Conservation (phyloP, 352 stramenopile species). For the Globisporangium rhizosaccharum region DNA sequence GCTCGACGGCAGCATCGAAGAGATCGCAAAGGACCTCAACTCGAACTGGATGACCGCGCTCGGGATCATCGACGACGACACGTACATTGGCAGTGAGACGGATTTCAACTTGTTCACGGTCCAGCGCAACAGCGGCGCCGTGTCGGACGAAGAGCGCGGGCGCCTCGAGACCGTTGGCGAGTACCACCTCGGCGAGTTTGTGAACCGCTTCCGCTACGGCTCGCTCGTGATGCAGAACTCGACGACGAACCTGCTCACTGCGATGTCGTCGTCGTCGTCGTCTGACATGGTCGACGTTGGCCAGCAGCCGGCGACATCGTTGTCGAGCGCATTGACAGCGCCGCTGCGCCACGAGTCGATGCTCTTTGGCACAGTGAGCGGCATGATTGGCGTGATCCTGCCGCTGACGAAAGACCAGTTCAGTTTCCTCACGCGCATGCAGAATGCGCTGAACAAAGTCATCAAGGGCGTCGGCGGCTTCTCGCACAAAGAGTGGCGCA, state of each 20-base stretch:
- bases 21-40: constrained; percentile 95
- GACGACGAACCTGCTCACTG: background rate
- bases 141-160: constrained; percentile 90
- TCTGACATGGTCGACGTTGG: constrained; percentile 56
- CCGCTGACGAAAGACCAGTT: constrained; percentile 90
- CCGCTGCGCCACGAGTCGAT: constrained; percentile 43
- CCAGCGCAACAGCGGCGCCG: constrained; percentile 88
- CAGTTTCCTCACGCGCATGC: constrained; percentile 87
- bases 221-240: constrained; percentile 94
- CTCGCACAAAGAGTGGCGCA: constrained; percentile 90
- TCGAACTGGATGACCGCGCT: constrained; percentile 95
- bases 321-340: background rate
- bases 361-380: constrained; percentile 94
- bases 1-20: constrained; percentile 88
- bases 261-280: constrained; percentile 2
- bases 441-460: constrained; percentile 85
- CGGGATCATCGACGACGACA: constrained; percentile 92
- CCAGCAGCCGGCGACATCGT: constrained; percentile 5
- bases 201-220: constrained; percentile 94
- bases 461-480: constrained; percentile 91
- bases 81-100: constrained; percentile 93
- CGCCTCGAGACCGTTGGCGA: constrained; percentile 92
- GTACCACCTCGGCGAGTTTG: constrained; percentile 95
- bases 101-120: constrained; percentile 96
- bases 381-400: constrained; percentile 93